These are phyloP conservation scores for Phytopythium litorale DNA, from an alignment of 352 stramenopile genomes.

Conservation along the genomic window DNA sequence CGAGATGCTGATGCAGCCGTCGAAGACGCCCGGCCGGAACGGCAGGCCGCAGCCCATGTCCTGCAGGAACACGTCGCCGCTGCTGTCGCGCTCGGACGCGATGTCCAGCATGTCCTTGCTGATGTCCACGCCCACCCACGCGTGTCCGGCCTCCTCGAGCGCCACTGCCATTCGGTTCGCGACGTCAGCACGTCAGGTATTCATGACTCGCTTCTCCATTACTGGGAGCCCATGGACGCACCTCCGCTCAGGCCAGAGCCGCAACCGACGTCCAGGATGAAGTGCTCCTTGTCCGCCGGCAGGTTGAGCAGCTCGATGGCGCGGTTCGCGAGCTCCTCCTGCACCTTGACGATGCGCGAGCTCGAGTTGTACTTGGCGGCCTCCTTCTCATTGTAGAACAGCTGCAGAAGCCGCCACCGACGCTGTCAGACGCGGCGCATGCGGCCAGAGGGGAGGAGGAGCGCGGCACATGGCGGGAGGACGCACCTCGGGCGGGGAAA, in stretches of 20 bases:
- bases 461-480: background rate
- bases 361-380: conserved; percentile 92
- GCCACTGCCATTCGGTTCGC: conserved; percentile 40
- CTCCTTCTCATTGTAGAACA: conserved; percentile 93
- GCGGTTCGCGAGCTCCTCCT: conserved; percentile 93
- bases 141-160: conserved; percentile 91
- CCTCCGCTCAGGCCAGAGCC: conserved; percentile 95
- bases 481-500: conserved; percentile 77
- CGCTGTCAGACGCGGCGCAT: background rate
- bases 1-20: conserved; percentile 99
- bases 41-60: conserved; percentile 99
- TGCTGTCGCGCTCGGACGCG: conserved; percentile 91
- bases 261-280: conserved; percentile 97
- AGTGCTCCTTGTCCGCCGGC: conserved; percentile 72
- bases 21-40: conserved; percentile 97
- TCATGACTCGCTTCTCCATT: no score
- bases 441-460: background rate
- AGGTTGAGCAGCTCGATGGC: conserved; percentile 98
- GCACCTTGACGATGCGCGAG: conserved; percentile 90
- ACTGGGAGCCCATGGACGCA: conserved; percentile 6
- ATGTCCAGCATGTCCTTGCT: conserved; percentile 99
- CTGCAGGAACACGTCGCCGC: conserved; percentile 85
- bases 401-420: conserved; percentile 22
- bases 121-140: conserved; percentile 98
- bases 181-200: background rate